Conservation (phyloP, 1,284 basidiomycete species). For the Tylopilus sp. region DNA sequence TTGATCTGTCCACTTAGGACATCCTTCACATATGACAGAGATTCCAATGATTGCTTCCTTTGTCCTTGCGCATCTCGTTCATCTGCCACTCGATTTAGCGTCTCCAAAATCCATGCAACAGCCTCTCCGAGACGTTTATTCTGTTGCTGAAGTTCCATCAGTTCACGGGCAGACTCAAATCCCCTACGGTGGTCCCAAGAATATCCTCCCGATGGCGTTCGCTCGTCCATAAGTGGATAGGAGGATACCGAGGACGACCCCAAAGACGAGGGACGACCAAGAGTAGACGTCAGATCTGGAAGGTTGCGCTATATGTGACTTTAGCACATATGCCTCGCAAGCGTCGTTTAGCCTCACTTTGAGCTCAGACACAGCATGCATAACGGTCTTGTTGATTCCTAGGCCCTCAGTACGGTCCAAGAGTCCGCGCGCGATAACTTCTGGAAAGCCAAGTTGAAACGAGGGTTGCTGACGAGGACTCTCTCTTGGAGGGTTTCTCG, state of each 20-base stretch:
- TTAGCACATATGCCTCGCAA: slow-evolving; percentile 5
- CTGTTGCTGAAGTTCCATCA: slow-evolving; percentile 46
- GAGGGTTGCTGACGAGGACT: slow-evolving; percentile 44
- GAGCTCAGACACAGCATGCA: slow-evolving; percentile 72
- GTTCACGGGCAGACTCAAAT: slow-evolving; percentile 63
- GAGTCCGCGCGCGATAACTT: slow-evolving; percentile 66
- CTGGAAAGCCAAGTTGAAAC: slow-evolving; percentile 53
- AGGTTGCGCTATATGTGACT: slow-evolving; percentile 62
- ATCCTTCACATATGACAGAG: slow-evolving; percentile 69
- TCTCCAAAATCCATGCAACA: slow-evolving; percentile 66
- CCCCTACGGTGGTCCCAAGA: slow-evolving; percentile 63
- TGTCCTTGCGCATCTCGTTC: slow-evolving; percentile 40
- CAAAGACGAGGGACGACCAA: slow-evolving; percentile 52
- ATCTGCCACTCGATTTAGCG: slow-evolving; percentile 48
- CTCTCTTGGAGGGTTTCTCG: slow-evolving; percentile 18
- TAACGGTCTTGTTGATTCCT: slow-evolving; percentile 75
- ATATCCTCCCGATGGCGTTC: slow-evolving; percentile 50
- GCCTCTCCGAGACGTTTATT: slow-evolving; percentile 65
- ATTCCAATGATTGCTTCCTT: slow-evolving; percentile 67
- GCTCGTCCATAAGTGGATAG: slow-evolving; percentile 64
- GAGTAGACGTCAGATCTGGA: slow-evolving; percentile 70
- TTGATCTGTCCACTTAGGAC: slow-evolving; percentile 53
- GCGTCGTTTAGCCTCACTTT: slow-evolving; percentile 42
- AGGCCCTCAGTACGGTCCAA: slow-evolving; percentile 73
- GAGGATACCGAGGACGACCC: slow-evolving; percentile 41